Evolutionary conservation across 1,284 basidiomycete genomes (phyloP).

Genomic region (Cryptococcus deneoformans): DNA sequence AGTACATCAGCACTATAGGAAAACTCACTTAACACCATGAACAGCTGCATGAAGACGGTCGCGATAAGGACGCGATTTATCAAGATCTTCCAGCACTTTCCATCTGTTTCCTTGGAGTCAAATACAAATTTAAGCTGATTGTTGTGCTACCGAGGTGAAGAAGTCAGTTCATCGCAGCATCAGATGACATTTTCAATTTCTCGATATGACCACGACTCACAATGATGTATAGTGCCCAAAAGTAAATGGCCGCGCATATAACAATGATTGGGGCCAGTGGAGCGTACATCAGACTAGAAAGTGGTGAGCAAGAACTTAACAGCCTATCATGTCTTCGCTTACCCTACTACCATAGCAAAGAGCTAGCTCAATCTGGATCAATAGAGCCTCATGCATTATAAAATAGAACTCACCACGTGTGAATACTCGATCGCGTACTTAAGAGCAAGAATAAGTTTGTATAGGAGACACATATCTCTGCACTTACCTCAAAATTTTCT

Average conservation of each 20-base stretch:
- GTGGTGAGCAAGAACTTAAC: background rate
- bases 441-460: background rate
- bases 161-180: background rate
- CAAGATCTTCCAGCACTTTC: slow-evolving; percentile 30
- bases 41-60: slow-evolving; percentile 30
- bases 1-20: too few relatives aligned
- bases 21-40: slow-evolving; percentile 36
- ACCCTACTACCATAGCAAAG: slow-evolving; percentile 36
- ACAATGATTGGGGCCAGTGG: slow-evolving; percentile 24
- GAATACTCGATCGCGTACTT: slow-evolving; percentile 33
- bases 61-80: slow-evolving; percentile 32
- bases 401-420: slow-evolving; percentile 22
- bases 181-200: background rate
- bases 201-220: slow-evolving; percentile 13
- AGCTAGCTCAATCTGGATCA: slow-evolving; percentile 11
- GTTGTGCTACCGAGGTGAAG: slow-evolving; percentile 15
- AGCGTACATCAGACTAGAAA: slow-evolving; percentile 24
- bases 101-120: slow-evolving; percentile 36
- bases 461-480: background rate
- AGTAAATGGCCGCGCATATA: slow-evolving; percentile 32
- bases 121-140: slow-evolving; percentile 32
- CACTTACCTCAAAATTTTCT: slow-evolving; percentile 26
- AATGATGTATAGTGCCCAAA: slow-evolving; percentile 34
- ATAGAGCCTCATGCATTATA: background rate
- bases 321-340: slow-evolving; percentile 3